Evolutionary conservation across 192 early-diverging fungal species (phyloP).

Genomic region (Umbelopsis vinacea): DNA sequence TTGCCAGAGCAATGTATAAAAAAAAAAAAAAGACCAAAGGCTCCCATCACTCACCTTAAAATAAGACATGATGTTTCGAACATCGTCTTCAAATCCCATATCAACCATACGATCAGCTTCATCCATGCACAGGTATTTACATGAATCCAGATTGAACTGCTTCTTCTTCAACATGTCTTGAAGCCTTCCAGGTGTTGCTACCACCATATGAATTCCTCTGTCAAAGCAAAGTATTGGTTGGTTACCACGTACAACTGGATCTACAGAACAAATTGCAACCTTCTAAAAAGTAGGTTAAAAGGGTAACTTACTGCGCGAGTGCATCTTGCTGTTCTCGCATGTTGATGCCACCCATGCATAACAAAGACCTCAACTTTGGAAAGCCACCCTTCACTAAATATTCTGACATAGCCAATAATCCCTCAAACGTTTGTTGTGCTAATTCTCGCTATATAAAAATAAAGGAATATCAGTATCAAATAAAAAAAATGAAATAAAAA

Average conservation of each 20-base stretch:
- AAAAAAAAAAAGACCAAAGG: too few species aligned
- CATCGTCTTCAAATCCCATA: slow-evolving; percentile 98
- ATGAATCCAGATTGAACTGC: slow-evolving; percentile 87
- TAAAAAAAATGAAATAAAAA: slow-evolving; percentile 24
- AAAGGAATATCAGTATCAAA: neutral
- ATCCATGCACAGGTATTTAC: slow-evolving; percentile 93
- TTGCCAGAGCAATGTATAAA: too few species aligned
- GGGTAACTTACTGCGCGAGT: slow-evolving; percentile 57
- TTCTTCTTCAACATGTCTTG: slow-evolving; percentile 90
- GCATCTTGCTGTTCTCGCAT: slow-evolving; percentile 86
- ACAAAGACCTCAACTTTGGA: slow-evolving; percentile 74
- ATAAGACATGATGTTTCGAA: slow-evolving; percentile 93
- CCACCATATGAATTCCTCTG: slow-evolving; percentile 90
- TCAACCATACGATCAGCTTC: slow-evolving; percentile 99
- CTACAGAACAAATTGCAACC: too few species aligned
- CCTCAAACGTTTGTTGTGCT: slow-evolving; percentile 92
- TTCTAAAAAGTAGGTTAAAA: neutral
- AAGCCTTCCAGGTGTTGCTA: slow-evolving; percentile 94
- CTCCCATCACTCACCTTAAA: slow-evolving; percentile 62
- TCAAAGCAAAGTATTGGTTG: neutral
- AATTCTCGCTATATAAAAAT: slow-evolving; percentile 75
- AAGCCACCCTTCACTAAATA: slow-evolving; percentile 65
- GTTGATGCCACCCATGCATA: slow-evolving; percentile 94
- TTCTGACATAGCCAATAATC: slow-evolving; percentile 68
- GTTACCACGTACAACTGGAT: too few species aligned